Base-by-base conservation (phyloP, 1,284 basidiomycete species). In the Abortiporus biennis region DNA sequence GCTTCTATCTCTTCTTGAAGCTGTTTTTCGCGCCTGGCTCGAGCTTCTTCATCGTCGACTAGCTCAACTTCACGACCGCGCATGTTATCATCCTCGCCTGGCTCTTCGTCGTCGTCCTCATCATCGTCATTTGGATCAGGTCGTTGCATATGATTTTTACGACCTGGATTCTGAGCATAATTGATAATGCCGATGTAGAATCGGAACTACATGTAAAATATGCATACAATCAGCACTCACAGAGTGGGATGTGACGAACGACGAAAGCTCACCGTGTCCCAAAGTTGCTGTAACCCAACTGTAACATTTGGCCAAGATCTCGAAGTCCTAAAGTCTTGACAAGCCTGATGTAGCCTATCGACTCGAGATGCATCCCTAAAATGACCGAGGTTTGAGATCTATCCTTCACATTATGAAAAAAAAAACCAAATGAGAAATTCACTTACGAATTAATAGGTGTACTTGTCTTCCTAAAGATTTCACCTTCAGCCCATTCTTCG, bases 401-500 rank as follows among this genome's bases (percentile, higher is more conserved):
- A 23, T 3, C 16, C 8, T 19, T 43, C n/a, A 12, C 17, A 24
- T 42, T 17, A n/a, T 11, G 19, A 13, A 20, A 29, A 42, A 33
- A 4, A 13, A 36, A 46, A 27, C 39, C 22, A 38, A 27, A 1
- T 17, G n/a, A 42, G n/a, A 21, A 17, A 3, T n/a, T 3, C 6
- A 65, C 68, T 45, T 50, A 82, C 79, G 60, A 54, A 51, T 80
- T 65, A 42, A 56, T 66, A 60, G 42, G 47, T 45, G 11, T 42
- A 24, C 31, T 44, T 12, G 54, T 56, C 41, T 50, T 56, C 32
- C 62, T 55, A 42, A 66, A 55, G 46, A 62, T 54, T 54, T 85
- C 81, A 6, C 63, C 67, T 31, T 75, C 71, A 30, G 68, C 70
- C 84, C 84, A 87, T 15, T 73, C 65, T 43, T 84, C 76, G 61